These are phyloP conservation scores for Amanita molliuscula DNA, from an alignment of 768 basidiomycete species.

Conservation along the genomic window DNA sequence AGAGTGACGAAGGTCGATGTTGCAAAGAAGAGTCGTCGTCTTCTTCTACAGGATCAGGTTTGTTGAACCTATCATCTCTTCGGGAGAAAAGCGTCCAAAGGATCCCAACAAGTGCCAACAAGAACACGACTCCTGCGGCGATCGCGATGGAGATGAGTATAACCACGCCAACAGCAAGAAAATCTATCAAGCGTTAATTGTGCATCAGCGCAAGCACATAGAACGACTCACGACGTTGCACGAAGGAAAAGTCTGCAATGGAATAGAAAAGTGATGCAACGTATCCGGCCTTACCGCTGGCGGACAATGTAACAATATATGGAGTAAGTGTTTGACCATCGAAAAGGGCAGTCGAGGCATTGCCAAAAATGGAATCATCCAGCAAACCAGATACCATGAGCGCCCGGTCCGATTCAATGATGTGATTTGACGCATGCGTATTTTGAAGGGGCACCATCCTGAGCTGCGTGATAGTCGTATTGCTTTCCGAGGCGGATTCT, in stretches of 20 bases:
- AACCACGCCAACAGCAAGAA: conserved; percentile 86
- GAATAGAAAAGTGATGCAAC: conserved; percentile 81
- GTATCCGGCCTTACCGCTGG: conserved; percentile 57
- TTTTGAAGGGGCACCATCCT: conserved; percentile 83
- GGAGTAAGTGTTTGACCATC: conserved; percentile 80
- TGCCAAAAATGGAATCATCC: conserved; percentile 58
- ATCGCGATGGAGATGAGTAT: conserved; percentile 98
- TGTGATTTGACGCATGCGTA: conserved; percentile 56
- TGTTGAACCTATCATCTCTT: conserved; percentile 60
- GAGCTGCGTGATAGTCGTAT: conserved; percentile 69
- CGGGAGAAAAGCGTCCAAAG: conserved; percentile 84
- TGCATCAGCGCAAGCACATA: conserved; percentile 10
- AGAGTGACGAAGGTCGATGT: conserved; percentile 77
- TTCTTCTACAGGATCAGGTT: conserved; percentile 52
- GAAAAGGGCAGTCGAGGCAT: conserved; percentile 76
- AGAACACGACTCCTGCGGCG: conserved; percentile 86
- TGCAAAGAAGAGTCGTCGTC: conserved; percentile 70
- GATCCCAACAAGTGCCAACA: conserved; percentile 76
- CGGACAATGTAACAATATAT: conserved; percentile 60
- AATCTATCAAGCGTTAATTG: conserved; percentile 35
- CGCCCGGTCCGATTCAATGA: conserved; percentile 80
- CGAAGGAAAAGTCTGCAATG: conserved; percentile 66
- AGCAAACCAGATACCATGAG: conserved; percentile 81
- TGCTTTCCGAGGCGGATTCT: conserved; percentile 47
- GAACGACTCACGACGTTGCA: conserved; percentile 38